Evolutionary conservation across 768 basidiomycete species (phyloP).

Genomic region (Suillus brevipes): DNA sequence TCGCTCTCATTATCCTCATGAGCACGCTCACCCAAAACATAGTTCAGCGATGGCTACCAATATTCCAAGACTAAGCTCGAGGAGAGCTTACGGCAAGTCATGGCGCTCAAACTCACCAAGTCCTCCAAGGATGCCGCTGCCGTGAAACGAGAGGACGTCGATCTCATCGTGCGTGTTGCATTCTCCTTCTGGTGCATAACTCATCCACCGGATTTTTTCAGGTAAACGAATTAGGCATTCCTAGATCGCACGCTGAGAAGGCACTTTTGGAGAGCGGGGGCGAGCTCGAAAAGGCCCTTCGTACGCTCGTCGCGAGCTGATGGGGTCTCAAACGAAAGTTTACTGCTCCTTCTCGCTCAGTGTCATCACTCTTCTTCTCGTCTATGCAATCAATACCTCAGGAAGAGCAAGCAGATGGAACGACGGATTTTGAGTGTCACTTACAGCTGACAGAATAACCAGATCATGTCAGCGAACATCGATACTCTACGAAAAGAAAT

Average conservation of each 20-base stretch:
- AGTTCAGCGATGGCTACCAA: constrained; percentile 59
- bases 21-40: constrained; percentile 19
- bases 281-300: constrained; percentile 30
- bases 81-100: constrained; percentile 47
- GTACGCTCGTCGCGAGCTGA: constrained; percentile 28
- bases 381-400: background rate
- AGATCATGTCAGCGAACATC: constrained; percentile 19
- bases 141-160: constrained; percentile 30
- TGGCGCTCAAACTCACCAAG: constrained; percentile 57
- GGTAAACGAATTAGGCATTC: constrained; percentile 33
- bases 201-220: constrained; percentile 7
- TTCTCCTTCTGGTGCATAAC: background rate
- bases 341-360: background rate
- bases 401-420: background rate
- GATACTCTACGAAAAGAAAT: background rate
- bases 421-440: background rate
- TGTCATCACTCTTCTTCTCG: background rate
- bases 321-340: background rate
- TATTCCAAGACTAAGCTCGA: constrained; percentile 35
- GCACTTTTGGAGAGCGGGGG: constrained; percentile 29
- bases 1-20: background rate
- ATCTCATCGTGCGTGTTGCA: constrained; percentile 25
- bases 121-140: constrained; percentile 30
- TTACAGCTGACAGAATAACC: constrained; percentile 30
- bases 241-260: constrained; percentile 31